phyloP scores from a whole-genome alignment of 805 yeast genomes.

The Saccharomyces eubayanus region DNA sequence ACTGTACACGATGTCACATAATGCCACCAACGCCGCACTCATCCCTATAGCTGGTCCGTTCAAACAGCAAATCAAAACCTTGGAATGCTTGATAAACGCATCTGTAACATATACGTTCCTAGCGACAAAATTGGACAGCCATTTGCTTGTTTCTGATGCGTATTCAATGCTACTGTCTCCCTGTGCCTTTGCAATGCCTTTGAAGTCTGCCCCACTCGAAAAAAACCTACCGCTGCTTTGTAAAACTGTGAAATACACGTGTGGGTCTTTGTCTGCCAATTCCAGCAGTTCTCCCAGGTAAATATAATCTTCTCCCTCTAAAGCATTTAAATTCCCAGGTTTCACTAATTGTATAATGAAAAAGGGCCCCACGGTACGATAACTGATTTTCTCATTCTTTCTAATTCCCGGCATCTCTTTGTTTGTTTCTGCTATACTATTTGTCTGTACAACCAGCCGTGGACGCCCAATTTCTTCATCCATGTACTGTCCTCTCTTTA shows the following conservation, averaged over 20 bases:
- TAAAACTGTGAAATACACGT: constrained; percentile 55
- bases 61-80: constrained; percentile 61
- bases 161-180: constrained; percentile 5
- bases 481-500: background rate
- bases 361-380: constrained; percentile 23
- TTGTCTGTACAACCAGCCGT: background rate
- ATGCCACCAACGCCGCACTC: constrained; percentile 61
- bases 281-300: constrained; percentile 51
- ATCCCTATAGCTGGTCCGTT: constrained; percentile 87
- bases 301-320: constrained; percentile 56
- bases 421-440: background rate
- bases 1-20: constrained; percentile 70
- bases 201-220: constrained; percentile 78
- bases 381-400: constrained; percentile 8
- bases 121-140: constrained; percentile 55
- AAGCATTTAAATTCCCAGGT: constrained; percentile 57
- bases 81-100: constrained; percentile 59
- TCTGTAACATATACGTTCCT: constrained; percentile 64
- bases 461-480: background rate
- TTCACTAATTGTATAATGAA: constrained; percentile 59
- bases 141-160: constrained; percentile 30
- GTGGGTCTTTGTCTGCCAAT: constrained; percentile 53
- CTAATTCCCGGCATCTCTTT: background rate
- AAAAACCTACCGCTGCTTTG: constrained; percentile 68
- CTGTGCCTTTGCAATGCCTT: constrained; percentile 18